Evolutionary conservation across 2,329 filamentous ascomycete species (phyloP).

Genomic region (Esteya vermicola): DNA sequence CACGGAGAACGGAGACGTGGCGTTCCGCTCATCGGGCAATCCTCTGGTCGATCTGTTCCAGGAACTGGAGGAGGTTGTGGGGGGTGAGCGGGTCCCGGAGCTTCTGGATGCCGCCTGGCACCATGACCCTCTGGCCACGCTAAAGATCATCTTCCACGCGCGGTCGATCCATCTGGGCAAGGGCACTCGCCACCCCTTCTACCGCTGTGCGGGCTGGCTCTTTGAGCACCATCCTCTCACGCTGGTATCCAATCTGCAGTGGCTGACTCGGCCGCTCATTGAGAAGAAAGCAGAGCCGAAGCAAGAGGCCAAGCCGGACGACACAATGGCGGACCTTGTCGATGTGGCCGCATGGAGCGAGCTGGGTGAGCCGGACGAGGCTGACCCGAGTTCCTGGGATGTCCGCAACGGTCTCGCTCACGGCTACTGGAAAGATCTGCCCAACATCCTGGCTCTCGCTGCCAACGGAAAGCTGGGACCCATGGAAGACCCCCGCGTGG

Average conservation of each 20-base stretch:
- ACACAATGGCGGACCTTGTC: too few species aligned
- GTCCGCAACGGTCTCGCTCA: constrained; percentile 35
- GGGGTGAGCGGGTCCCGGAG: constrained; percentile 20
- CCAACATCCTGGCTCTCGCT: constrained; percentile 40
- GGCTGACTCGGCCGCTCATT: constrained; percentile 41
- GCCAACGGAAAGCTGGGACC: constrained; percentile 30
- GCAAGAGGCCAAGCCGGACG: constrained; percentile 15
- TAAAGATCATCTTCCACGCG: constrained; percentile 46
- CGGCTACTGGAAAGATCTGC: constrained; percentile 48
- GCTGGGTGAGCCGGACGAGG: constrained; percentile 18
- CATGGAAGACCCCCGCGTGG: constrained; percentile 21
- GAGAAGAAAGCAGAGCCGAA: constrained; percentile 33
- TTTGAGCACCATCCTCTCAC: constrained; percentile 38
- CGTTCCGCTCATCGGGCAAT: constrained; percentile 29
- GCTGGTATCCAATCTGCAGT: constrained; percentile 35
- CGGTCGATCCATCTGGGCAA: constrained; percentile 49
- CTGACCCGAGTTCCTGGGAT: constrained; percentile 23
- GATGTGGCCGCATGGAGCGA: too few species aligned
- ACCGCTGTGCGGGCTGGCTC: constrained; percentile 41
- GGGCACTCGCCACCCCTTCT: constrained; percentile 33
- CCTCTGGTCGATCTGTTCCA: constrained; percentile 39
- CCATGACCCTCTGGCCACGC: constrained; percentile 29
- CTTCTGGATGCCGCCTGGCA: constrained; percentile 35
- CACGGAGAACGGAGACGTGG: constrained; percentile 37
- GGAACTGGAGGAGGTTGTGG: constrained; percentile 29